Evolutionary conservation across 2,329 filamentous ascomycete genomes (phyloP).

Genomic region (Colletotrichum plurivorum): DNA sequence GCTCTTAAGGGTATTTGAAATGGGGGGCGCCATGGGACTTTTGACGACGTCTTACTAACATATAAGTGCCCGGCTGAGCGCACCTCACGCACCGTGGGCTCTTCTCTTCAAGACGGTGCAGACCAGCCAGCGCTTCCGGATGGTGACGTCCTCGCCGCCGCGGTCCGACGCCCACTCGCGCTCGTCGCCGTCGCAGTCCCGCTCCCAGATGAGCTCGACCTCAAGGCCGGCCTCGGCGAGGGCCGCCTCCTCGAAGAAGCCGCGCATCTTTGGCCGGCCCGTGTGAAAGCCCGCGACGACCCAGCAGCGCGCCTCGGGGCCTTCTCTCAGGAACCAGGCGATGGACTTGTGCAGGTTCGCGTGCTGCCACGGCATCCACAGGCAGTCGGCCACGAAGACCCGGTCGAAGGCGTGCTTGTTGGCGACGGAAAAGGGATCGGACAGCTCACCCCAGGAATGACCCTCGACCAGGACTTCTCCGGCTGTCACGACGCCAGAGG

Average conservation of each 20-base stretch:
- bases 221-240: conserved; percentile 67
- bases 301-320: conserved; percentile 66
- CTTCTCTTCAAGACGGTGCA: conserved; percentile 66
- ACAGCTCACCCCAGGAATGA: conserved; percentile 75
- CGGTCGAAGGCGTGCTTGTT: conserved; percentile 66
- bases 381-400: conserved; percentile 79
- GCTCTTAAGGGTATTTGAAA: conserved; percentile 10
- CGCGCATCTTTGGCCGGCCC: conserved; percentile 74
- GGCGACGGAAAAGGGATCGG: conserved; percentile 48
- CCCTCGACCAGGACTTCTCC: conserved; percentile 64
- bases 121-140: conserved; percentile 80
- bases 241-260: conserved; percentile 70
- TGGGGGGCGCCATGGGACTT: neutral
- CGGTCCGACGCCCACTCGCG: conserved; percentile 74
- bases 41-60: neutral
- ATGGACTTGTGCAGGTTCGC: conserved; percentile 75
- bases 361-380: conserved; percentile 84
- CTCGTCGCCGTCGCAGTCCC: conserved; percentile 75
- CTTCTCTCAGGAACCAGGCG: conserved; percentile 69
- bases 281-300: conserved; percentile 82
- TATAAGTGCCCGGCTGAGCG: conserved; percentile 16
- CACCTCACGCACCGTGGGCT: conserved; percentile 14
- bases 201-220: conserved; percentile 77
- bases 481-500: conserved; percentile 46
- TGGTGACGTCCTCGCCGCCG: conserved; percentile 71